Percentiles rank a stretch among this genome's conserved stretches.
These are phyloP conservation scores for Blastocladiella emersonii DNA, from an alignment of 371 early-diverging fungal genomes.

Conservation along the genomic window DNA sequence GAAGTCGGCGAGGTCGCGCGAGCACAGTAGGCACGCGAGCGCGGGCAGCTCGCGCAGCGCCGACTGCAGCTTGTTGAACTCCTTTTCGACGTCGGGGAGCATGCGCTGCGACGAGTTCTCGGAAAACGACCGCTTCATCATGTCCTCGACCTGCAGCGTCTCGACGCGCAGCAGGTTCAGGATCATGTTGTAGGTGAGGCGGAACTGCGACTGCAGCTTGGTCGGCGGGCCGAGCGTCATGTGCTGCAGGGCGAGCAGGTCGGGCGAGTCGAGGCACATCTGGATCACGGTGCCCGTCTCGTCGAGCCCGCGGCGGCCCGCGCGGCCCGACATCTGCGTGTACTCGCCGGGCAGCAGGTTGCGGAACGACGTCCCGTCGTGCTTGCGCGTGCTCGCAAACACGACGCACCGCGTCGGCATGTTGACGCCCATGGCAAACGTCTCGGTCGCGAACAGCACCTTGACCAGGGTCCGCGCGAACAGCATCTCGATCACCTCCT, in stretches of 20 bases:
- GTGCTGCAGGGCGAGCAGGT: constrained; percentile 42
- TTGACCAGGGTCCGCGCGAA: constrained; percentile 87
- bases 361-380: constrained; percentile 76
- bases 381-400: constrained; percentile 83
- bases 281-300: constrained; percentile 89
- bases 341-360: constrained; percentile 89
- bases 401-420: constrained; percentile 96
- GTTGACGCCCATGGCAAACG: constrained; percentile 98
- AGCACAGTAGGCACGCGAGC: constrained; percentile 74
- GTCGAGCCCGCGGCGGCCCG: constrained; percentile 96
- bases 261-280: constrained; percentile 49
- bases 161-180: constrained; percentile 93
- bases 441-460: constrained; percentile 88
- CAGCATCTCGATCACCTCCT: constrained; percentile 97
- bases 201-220: constrained; percentile 93
- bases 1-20: constrained; percentile 52
- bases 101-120: constrained; percentile 69
- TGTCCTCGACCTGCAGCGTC: constrained; percentile 92
- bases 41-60: constrained; percentile 39
- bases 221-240: constrained; percentile 81
- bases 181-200: constrained; percentile 98
- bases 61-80: constrained; percentile 36
- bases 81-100: constrained; percentile 55
- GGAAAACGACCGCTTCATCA: constrained; percentile 96
- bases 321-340: constrained; percentile 99